Percentiles rank a stretch among this genome's conserved stretches.
Conservation (phyloP, 306 rosid species). For the Vigna nakashimae region DNA sequence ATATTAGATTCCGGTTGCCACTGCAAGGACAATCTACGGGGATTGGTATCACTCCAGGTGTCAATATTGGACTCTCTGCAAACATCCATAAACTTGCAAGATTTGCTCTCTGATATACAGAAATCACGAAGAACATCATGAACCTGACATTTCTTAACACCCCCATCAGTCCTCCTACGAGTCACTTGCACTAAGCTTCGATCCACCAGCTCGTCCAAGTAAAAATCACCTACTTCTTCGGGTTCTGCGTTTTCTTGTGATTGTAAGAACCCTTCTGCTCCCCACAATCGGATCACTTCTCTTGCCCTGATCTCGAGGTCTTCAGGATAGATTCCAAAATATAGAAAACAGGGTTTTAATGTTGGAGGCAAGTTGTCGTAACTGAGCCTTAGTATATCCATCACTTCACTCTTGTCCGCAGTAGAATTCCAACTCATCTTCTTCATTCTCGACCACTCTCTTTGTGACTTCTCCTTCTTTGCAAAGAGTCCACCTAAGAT, state of each 20-base stretch:
- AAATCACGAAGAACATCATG: constrained; percentile 2
- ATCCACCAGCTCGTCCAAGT: constrained; percentile 31
- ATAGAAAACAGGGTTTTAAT: constrained; percentile 19
- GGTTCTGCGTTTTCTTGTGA: not conserved
- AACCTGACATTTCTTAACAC: constrained; percentile 25
- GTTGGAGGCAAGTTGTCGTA: constrained; percentile 14
- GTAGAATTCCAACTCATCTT: not conserved
- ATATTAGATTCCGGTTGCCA: not conserved
- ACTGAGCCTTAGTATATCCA: constrained; percentile 16
- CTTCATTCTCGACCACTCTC: not conserved
- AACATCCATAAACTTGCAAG: not conserved
- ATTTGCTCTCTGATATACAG: constrained; percentile 10
- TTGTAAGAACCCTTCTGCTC: constrained; percentile 12
- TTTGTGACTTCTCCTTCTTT: not conserved
- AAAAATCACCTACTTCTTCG: not conserved
- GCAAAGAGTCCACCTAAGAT: constrained; percentile 4
- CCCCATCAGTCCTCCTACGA: constrained; percentile 19
- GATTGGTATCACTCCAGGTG: not conserved
- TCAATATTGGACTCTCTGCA: not conserved
- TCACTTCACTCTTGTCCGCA: not conserved
- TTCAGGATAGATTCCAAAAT: constrained; percentile 28
- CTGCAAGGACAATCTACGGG: constrained; percentile 27
- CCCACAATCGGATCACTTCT: constrained; percentile 19
- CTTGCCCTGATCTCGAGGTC: not conserved
- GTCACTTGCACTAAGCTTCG: constrained; percentile 14